Base-by-base conservation (phyloP, 768 basidiomycete genomes). In the Suillus spraguei region DNA sequence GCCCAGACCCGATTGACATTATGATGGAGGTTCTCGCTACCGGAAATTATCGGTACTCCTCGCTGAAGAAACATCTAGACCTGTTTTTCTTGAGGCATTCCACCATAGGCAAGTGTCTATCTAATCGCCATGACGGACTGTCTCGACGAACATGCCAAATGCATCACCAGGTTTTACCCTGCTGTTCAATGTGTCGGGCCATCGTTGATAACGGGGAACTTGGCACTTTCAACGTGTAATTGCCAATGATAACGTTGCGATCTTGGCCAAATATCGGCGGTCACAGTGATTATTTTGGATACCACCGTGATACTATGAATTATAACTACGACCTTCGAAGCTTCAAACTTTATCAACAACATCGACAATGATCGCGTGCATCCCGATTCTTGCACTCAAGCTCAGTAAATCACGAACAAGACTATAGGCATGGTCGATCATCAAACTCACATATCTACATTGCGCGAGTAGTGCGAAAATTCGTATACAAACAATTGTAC, bases 31-130 rank as follows among this genome's bases (percentile, higher is more conserved):
- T 86, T 10, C 80, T 89, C 11, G 70, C 72, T 11, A 82, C 83
- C 2, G 86, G 88, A 4, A 88, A 89, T 70, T 87, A 88, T 64
- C n/a, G n/a, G 86, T 88, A 35, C 76, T 88, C 11, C 74, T 87
- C 0, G 81, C 84, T 4, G 82, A 80, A 35, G 85, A 88, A 72
- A 79, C 72, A 77, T 61, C 84, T 88, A 2, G 72, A 81, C 64
- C 82, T 81, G 79, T 87, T 4, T 73, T 88, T 47, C 74, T 87
- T 47, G 87, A 88, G 66, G 87, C 86, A 4, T 84, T 86, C 60
- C 86, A 87, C 68, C 85, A 85, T 63, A 77, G 83, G 81, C 78
- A 24, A 6, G 79, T 66, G 14, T 56, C 4, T 32, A 11, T 54
- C 16, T 22, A 4, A 35, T 28, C 32, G n/a, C 63, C 50, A 22